These are phyloP conservation scores for Cladophialophora psammophila DNA, from an alignment of 2,329 filamentous ascomycete species.

Conservation along the genomic window DNA sequence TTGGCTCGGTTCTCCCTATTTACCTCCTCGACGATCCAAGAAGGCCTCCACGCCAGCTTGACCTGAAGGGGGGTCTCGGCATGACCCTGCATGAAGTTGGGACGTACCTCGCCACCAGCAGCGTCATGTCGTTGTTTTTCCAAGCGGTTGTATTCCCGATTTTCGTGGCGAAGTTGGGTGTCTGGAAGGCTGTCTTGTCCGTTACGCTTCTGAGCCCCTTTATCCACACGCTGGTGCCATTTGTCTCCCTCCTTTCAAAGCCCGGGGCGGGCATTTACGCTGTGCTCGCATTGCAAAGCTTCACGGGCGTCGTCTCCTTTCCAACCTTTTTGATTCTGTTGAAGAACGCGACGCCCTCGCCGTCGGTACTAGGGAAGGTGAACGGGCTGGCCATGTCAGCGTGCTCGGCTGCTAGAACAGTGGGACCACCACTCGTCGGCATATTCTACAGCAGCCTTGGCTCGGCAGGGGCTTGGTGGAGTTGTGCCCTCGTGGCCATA, in stretches of 20 bases:
- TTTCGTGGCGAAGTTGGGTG: slow-evolving; percentile 64
- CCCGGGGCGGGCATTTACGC: slow-evolving; percentile 64
- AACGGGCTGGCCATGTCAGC: slow-evolving; percentile 72
- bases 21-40: slow-evolving; percentile 52
- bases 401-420: slow-evolving; percentile 71
- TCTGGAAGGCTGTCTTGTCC: slow-evolving; percentile 66
- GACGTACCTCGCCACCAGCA: slow-evolving; percentile 66
- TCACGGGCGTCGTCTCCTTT: slow-evolving; percentile 70
- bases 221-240: slow-evolving; percentile 66
- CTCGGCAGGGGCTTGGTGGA: slow-evolving; percentile 69
- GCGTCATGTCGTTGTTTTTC: slow-evolving; percentile 65
- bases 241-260: slow-evolving; percentile 63
- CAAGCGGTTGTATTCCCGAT: slow-evolving; percentile 69
- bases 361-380: slow-evolving; percentile 66
- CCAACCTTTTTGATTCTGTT: slow-evolving; percentile 71
- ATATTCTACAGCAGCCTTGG: slow-evolving; percentile 69
- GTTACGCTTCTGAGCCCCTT: slow-evolving; percentile 68
- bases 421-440: slow-evolving; percentile 70
- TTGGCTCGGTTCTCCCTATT: slow-evolving; percentile 53
- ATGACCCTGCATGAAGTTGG: slow-evolving; percentile 69
- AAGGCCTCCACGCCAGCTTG: slow-evolving; percentile 16
- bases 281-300: slow-evolving; percentile 65
- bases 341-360: slow-evolving; percentile 69
- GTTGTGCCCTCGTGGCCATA: slow-evolving; percentile 64
- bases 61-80: slow-evolving; percentile 62